Conservation (phyloP, 2,329 filamentous ascomycete genomes). For the Waltergamsia citrina region DNA sequence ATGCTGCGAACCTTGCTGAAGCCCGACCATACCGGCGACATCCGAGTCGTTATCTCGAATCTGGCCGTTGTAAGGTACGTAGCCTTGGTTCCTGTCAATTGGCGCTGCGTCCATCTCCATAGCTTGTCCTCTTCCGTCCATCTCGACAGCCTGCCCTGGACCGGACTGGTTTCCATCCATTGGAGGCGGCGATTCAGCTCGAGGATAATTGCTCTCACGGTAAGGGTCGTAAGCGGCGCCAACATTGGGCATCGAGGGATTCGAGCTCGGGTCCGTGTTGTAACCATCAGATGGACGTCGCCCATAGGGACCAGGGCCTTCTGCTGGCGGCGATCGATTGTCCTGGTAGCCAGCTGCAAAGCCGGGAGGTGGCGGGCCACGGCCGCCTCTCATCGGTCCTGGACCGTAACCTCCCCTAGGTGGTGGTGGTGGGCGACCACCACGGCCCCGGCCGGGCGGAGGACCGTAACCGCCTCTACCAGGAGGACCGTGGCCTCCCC, state of each 20-base stretch:
- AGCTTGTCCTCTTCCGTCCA: conserved; percentile 62
- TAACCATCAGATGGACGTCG: conserved; percentile 22
- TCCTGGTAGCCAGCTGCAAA: conserved; percentile 27
- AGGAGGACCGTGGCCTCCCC: conserved; percentile 30
- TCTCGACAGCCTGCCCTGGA: conserved; percentile 55
- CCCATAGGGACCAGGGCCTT: conserved; percentile 27
- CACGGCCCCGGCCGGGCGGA: conserved; percentile 22
- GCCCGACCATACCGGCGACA: conserved; percentile 62
- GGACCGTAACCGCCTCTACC: conserved; percentile 34
- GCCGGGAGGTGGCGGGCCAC: conserved; percentile 27
- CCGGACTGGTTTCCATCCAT: conserved; percentile 33
- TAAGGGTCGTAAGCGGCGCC: conserved; percentile 32
- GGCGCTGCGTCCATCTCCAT: conserved; percentile 66
- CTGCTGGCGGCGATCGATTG: conserved; percentile 24
- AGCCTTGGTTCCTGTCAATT: conserved; percentile 14
- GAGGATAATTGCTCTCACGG: conserved; percentile 32
- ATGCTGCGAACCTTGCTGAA: conserved; percentile 46
- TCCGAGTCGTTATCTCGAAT: conserved; percentile 59
- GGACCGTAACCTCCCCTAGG: conserved; percentile 19
- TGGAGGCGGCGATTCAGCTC: conserved; percentile 57
- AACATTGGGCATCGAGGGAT: conserved; percentile 27
- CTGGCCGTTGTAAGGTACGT: conserved; percentile 26
- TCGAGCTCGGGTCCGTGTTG: conserved; percentile 14
- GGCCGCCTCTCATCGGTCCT: conserved; percentile 18
- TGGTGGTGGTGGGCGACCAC: conserved; percentile 13